A percentile compares a stretch with the other conserved stretches of the same genome.
These are phyloP conservation scores for Pterula multifida DNA, from an alignment of 1,284 basidiomycete genomes.

Conservation along the genomic window DNA sequence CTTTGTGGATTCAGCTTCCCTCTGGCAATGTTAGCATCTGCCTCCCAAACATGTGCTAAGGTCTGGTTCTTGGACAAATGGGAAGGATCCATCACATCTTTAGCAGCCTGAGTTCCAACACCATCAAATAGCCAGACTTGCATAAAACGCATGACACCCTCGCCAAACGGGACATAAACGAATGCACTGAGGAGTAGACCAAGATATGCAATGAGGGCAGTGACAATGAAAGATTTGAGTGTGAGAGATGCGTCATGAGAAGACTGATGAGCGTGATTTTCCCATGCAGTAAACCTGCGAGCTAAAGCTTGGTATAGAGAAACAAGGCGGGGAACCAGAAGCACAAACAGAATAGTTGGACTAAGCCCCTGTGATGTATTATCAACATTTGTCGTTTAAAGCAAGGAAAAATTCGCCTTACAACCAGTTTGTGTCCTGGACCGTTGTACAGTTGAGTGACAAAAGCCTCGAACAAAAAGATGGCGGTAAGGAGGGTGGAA, in stretches of 20 bases:
- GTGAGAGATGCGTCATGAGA: slow-evolving; percentile 75
- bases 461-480: slow-evolving; percentile 85
- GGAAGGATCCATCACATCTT: slow-evolving; percentile 6
- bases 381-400: not conserved
- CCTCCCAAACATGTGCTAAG: slow-evolving; percentile 34
- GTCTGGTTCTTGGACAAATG: slow-evolving; percentile 9
- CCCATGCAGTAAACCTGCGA: slow-evolving; percentile 71
- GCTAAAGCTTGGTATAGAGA: slow-evolving; percentile 66
- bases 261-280: slow-evolving; percentile 79
- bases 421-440: slow-evolving; percentile 67
- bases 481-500: slow-evolving; percentile 57
- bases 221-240: slow-evolving; percentile 76
- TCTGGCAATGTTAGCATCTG: slow-evolving; percentile 33
- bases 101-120: slow-evolving; percentile 11
- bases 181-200: slow-evolving; percentile 79
- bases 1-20: slow-evolving; percentile 55
- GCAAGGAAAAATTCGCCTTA: slow-evolving; percentile 25
- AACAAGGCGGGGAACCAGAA: slow-evolving; percentile 79
- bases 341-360: slow-evolving; percentile 79
- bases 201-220: slow-evolving; percentile 82
- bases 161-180: slow-evolving; percentile 87
- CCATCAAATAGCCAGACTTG: slow-evolving; percentile 31
- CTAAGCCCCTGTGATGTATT: slow-evolving; percentile 43
- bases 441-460: slow-evolving; percentile 80
- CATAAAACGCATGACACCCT: slow-evolving; percentile 59